Base-by-base conservation (phyloP, 2,329 filamentous ascomycete genomes). In the Stemphylium beticola region DNA sequence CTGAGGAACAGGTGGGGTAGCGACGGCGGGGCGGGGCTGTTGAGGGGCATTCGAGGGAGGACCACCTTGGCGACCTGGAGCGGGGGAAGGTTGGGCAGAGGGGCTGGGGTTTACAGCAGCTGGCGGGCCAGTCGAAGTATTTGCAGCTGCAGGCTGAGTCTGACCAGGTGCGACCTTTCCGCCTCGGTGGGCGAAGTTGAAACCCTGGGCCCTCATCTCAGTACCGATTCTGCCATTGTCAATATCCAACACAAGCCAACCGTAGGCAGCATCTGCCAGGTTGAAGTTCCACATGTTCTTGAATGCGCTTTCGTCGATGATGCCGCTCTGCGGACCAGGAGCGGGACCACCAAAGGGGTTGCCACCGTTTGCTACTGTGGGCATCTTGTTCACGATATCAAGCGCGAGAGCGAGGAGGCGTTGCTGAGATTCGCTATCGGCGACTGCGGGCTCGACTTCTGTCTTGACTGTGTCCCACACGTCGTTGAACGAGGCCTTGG, bases 221-320 rank as follows among this genome's bases (percentile, higher is more conserved):
- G 95, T 99, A 41, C 93, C 95, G 66, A 99, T 98, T 38, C 95
- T 88, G 46, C 95, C 95, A 71, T 92, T 91, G 73, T 99, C 95
- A 56, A 99, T 89, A 75, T 99, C 95, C 53, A 99, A 79, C 14
- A 98, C 92, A 46, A 99, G 83, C 83, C 92, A 99, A 57, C 95
- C 95, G 74, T 98, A 99, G 17, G 95, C 93, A 50, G 95, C 95
- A 80, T 99, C 95, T 26, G 95, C 95, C 63, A 99, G 79, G 76
- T 98, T 98, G 80, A 99, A 99, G 78, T 99, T 99, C 95, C 95
- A 99, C 95, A 98, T 98, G 76, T 99, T 99, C 82, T 99, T 99
- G 85, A 99, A 99, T 1, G 95, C 95, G 69, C 93, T 97, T 81
- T 99, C 95, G 61, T 99, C 95, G 15, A 99, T 92, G 71, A 96